A percentile compares a stretch with the other conserved stretches of the same genome.
These are phyloP conservation scores for Arthrinium phaeospermum DNA, from an alignment of 2,329 filamentous ascomycete species.

Conservation along the genomic window DNA sequence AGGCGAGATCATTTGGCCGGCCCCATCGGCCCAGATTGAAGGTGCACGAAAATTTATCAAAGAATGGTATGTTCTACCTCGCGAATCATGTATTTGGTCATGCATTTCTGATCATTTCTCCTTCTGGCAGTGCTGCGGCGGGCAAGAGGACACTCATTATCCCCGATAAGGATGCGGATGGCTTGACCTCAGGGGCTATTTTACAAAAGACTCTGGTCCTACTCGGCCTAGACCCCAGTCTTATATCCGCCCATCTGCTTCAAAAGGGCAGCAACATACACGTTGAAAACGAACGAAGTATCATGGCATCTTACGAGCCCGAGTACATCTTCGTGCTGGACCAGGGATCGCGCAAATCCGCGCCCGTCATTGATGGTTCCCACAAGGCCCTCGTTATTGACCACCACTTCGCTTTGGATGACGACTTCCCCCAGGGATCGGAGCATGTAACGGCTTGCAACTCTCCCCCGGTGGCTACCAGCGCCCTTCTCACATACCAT, in stretches of 20 bases:
- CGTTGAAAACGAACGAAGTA: constrained; percentile 54
- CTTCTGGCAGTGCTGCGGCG: constrained; percentile 50
- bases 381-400: constrained; percentile 66
- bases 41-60: constrained; percentile 60
- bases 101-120: constrained; percentile 20
- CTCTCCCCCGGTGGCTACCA: constrained; percentile 69
- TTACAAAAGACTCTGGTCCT: constrained; percentile 63
- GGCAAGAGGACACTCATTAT: constrained; percentile 62
- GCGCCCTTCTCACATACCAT: constrained; percentile 66
- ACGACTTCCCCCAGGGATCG: constrained; percentile 61
- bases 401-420: constrained; percentile 62
- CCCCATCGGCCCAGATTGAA: constrained; percentile 59
- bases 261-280: constrained; percentile 66
- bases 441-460: constrained; percentile 66
- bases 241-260: constrained; percentile 64
- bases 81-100: neutral
- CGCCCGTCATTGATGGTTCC: constrained; percentile 55
- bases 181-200: constrained; percentile 68
- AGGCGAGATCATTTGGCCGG: constrained; percentile 66
- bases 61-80: constrained; percentile 56
- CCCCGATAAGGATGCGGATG: constrained; percentile 74
- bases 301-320: constrained; percentile 57
- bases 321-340: constrained; percentile 68
- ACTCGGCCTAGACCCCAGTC: constrained; percentile 58
- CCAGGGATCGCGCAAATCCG: constrained; percentile 64